Evolutionary conservation across 2,329 filamentous ascomycete genomes (phyloP).

Genomic region (Hymenoscyphus albidus): DNA sequence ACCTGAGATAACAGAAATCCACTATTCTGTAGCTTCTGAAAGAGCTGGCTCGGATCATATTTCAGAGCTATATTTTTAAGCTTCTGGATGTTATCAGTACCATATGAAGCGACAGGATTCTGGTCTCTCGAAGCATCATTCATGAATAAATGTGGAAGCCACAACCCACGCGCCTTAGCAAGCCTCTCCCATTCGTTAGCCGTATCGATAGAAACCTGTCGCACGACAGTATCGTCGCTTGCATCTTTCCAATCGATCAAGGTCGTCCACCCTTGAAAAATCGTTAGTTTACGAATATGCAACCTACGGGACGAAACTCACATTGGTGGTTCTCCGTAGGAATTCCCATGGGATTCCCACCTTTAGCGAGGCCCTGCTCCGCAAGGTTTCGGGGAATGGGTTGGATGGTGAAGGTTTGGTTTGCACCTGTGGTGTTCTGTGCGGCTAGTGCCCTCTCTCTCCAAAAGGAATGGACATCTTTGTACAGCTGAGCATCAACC

Average conservation of each 20-base stretch:
- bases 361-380: constrained; percentile 3
- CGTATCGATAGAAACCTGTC: background rate
- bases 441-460: no score
- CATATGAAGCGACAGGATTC: constrained; percentile 42
- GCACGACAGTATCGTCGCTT: background rate
- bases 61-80: constrained; percentile 33
- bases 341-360: constrained; percentile 11
- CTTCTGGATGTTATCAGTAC: constrained; percentile 36
- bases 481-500: no score
- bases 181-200: background rate
- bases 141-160: constrained; percentile 29
- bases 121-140: constrained; percentile 45
- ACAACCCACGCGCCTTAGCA: background rate
- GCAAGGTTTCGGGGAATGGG: no score
- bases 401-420: no score
- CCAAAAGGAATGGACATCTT: no score
- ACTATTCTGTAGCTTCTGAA: constrained; percentile 31
- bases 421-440: no score
- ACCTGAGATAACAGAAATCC: constrained; percentile 2
- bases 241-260: constrained; percentile 6
- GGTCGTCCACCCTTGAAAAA: background rate
- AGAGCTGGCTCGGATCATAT: constrained; percentile 39
- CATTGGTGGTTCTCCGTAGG: background rate
- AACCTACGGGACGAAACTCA: background rate
- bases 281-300: background rate